A percentile compares a stretch with the other conserved stretches of the same genome.
Conservation (phyloP, 805 yeast species). For the Metschnikowia koreensis region DNA sequence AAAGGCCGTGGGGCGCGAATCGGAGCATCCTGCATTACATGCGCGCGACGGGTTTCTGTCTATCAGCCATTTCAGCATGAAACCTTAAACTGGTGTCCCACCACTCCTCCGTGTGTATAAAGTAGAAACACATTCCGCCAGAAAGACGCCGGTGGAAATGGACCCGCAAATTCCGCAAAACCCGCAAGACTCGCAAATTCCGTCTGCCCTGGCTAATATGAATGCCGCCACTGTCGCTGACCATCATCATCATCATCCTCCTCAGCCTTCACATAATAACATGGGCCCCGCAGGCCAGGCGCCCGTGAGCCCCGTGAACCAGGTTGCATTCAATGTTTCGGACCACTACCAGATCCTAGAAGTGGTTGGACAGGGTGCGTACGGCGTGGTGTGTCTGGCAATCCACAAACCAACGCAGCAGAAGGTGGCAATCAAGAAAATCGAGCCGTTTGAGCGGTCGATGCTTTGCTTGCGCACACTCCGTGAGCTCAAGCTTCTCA, state of each 20-base stretch:
- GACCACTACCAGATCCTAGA: constrained; percentile 83
- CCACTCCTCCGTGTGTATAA: not conserved
- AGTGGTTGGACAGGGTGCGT: constrained; percentile 93
- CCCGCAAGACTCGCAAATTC: not conserved
- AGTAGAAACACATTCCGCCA: not conserved
- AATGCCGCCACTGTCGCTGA: not conserved
- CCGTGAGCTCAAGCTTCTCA: constrained; percentile 82
- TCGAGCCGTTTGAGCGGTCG: constrained; percentile 86
- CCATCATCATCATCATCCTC: not conserved
- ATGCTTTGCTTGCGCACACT: constrained; percentile 87
- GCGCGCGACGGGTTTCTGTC: constrained; percentile 4
- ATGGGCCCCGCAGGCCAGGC: not conserved
- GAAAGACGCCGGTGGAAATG: not conserved
- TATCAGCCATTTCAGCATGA: constrained; percentile 8
- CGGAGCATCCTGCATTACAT: constrained; percentile 5
- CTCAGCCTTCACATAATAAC: not conserved
- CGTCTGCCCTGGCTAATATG: constrained; percentile 4
- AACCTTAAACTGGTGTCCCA: not conserved
- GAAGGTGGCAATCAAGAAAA: constrained; percentile 92
- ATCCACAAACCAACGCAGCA: constrained; percentile 81
- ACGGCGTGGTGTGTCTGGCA: constrained; percentile 92
- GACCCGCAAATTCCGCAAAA: not conserved
- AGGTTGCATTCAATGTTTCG: constrained; percentile 72
- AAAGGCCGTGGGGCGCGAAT: not conserved
- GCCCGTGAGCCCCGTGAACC: not conserved